Base-by-base conservation (phyloP, 441 rosid genomes). In the Gossypium lobatum region DNA sequence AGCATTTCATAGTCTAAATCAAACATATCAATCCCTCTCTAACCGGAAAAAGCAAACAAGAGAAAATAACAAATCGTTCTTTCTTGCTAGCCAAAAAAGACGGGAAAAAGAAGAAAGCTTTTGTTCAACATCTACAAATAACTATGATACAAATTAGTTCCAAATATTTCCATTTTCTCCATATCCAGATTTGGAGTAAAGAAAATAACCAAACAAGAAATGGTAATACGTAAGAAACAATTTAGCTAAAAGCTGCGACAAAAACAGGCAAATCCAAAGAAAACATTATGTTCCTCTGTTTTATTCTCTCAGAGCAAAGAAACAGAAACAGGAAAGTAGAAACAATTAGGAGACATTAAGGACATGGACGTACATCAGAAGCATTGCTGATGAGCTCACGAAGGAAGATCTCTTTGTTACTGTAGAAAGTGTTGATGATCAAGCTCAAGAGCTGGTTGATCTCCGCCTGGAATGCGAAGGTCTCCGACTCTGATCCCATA, bases 361-460 rank as follows among this genome's bases (percentile, higher is more conserved):
- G 6, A 31, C 6, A 31, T 37, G 0, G 0, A 68, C 83, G 31
- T 61, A 80, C 85, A 65, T 82, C 85, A 54, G 83, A 82, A 42
- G 85, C 42, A 45, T 82, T 82, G 80, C 83, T 82, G 68, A 82
- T 37, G 81, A 82, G 5, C 58, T 82, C 85, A 45, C 85, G 83
- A 46, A 82, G 83, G 68, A 82, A 82, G 75, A 82, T 82, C 83
- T 82, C 85, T 73, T 82, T 82, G 81, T 82, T 82, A 71, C 85
- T 82, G 81, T 82, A 82, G 77, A 79, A 79, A 4, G 85, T 82
- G 76, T 76, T 82, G 75, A 82, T 82, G 72, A 82, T 82, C 73
- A 82, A 68, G 48, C 85, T 82, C 65, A 82, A 72, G 37, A 79
- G 76, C 77, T 79, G 82, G 31, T 82, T 79, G 73, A 82, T 82